Evolutionary conservation across 2,329 filamentous ascomycete species (phyloP), one percentile per base, ranked within the genome.

Genomic region (Fusarium musae): DNA sequence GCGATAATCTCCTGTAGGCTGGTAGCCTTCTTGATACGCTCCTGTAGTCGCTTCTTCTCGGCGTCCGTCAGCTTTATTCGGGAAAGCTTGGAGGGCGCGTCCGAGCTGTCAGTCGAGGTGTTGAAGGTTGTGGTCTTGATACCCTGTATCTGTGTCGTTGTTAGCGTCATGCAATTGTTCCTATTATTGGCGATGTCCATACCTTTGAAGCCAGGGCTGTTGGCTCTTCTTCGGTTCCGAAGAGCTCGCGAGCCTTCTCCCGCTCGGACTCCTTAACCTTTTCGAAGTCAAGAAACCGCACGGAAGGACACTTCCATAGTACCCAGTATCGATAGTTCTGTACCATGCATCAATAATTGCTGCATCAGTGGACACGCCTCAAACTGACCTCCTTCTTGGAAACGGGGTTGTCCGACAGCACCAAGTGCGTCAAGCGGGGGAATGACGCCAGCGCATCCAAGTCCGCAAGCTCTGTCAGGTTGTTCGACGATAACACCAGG

Each of bases 281-380:
- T 77, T 91, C 88, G 81, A 94, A 98, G 83, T 99, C 96, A 54
- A 99, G 88, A 83, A 97, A 98, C 49, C 96, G 92, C 47, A 99
- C 91, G 9, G 87, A 88, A 2, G 94, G 95, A 80, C 93, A 94
- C 72, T 92, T 90, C 93, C 93, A 98, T 69, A 99, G 89, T 34
- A 97, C 86, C 92, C 94, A 99, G 81, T 93, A 92, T 59, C 96
- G 92, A 85, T 98, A 99, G 83, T 98, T 86, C 94, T 98, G 60
- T 19, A 49, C 37, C 28, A 21, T 37, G 42, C 36, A 49, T 70
- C 59, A 68, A 66, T 43, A 62, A 54, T n/a, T 36, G 53, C 36
- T 17, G 53, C 54, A 28, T 17, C 32, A 28, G 11, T 32, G 17
- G 26, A 12, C 37, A 46, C 28, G 10, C n/a, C 46, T 32, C n/a